phyloP scores from a whole-genome alignment of 495 filamentous ascomycete species.

The Pseudomonodictys pantanalensis region DNA sequence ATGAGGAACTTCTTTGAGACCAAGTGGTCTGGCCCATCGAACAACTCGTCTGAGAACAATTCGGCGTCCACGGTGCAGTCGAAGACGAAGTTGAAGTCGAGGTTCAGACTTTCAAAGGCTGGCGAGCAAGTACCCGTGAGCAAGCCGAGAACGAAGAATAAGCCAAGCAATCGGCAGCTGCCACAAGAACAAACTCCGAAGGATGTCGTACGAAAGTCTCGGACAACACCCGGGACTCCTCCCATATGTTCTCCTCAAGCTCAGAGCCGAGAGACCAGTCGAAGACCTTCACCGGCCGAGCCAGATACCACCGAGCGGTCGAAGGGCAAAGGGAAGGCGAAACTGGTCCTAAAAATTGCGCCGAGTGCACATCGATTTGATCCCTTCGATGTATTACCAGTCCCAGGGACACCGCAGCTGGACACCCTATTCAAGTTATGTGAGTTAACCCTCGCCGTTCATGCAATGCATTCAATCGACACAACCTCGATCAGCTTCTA shows the following conservation, averaged over 20 bases:
- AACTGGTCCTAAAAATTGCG: slow-evolving; percentile 6
- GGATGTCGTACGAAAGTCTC: no score
- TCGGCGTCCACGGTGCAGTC: slow-evolving; percentile 24
- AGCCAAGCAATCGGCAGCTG: no score
- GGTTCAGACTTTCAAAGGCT: slow-evolving; percentile 20
- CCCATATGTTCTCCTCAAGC: no score
- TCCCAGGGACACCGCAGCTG: slow-evolving; percentile 20
- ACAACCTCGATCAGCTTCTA: background rate
- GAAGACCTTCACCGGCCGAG: background rate
- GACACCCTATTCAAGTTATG: slow-evolving; percentile 24
- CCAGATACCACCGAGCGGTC: background rate
- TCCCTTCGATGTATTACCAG: slow-evolving; percentile 25
- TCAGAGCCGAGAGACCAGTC: background rate
- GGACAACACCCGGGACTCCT: no score
- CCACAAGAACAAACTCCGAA: no score
- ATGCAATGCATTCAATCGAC: background rate
- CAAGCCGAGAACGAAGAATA: no score
- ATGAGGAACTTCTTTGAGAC: slow-evolving; percentile 32
- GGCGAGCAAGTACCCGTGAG: background rate
- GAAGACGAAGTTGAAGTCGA: slow-evolving; percentile 14
- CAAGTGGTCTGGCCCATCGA: slow-evolving; percentile 3
- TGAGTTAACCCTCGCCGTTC: slow-evolving; percentile 2
- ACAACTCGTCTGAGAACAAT: slow-evolving; percentile 4
- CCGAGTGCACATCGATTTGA: slow-evolving; percentile 26
- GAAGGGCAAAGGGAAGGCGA: background rate